A percentile compares a stretch with the other conserved stretches of the same genome.
Evolutionary conservation across 164 flowering plant genomes (phyloP).

Genomic region (Chloranthus sessilifolius): DNA sequence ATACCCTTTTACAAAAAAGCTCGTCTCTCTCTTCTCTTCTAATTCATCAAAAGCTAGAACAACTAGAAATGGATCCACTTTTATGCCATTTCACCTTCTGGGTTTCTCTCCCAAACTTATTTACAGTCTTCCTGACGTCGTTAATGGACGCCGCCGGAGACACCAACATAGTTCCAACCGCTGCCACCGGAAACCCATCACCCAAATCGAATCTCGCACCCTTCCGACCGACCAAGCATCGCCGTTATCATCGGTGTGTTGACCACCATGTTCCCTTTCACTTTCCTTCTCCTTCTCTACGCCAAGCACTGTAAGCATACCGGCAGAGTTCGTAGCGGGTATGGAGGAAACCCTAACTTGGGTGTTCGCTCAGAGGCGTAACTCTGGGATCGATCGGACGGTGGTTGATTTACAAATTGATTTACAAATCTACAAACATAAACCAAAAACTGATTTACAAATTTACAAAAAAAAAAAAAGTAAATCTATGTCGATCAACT

Average conservation of each 20-base stretch:
- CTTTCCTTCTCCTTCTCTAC: conserved; percentile 65
- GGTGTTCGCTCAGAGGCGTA: conserved; percentile 28
- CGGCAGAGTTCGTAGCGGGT: neutral
- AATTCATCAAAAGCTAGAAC: too few species aligned
- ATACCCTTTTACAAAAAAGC: neutral
- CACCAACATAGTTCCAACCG: neutral
- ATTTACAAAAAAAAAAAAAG: too few species aligned
- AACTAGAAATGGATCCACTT: conserved; percentile 5
- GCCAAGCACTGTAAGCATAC: conserved; percentile 55
- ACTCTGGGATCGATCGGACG: conserved; percentile 58
- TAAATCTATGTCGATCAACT: too few species aligned
- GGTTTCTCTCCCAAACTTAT: conserved; percentile 6
- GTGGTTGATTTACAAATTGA: too few species aligned
- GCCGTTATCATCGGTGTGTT: conserved; percentile 51
- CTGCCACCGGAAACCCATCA: neutral
- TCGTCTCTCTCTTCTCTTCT: too few species aligned
- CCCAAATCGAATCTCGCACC: conserved; percentile 15
- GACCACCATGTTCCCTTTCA: conserved; percentile 58
- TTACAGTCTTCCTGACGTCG: neutral
- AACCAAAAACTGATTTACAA: too few species aligned
- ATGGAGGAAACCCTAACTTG: neutral
- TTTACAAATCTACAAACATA: too few species aligned
- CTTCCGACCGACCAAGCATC: conserved; percentile 51
- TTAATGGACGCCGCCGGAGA: conserved; percentile 11
- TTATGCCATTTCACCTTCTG: conserved; percentile 11